phyloP scores from a whole-genome alignment of 768 basidiomycete genomes.

The Cystobasidium onofrii region DNA sequence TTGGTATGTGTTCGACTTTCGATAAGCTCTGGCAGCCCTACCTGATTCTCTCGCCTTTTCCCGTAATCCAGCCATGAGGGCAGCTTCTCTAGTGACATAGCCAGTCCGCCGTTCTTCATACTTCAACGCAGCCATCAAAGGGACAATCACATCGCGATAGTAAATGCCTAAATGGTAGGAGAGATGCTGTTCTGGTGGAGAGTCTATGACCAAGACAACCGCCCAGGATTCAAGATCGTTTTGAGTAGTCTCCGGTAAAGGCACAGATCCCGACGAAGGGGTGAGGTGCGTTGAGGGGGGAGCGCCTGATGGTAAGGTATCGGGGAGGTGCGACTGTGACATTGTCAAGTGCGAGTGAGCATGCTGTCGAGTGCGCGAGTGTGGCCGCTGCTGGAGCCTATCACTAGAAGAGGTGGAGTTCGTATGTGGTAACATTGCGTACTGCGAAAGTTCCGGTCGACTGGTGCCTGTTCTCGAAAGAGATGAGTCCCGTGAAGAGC shows the following conservation, averaged over 20 bases:
- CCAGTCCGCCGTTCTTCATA: constrained; percentile 80
- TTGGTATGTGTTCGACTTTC: too few species aligned
- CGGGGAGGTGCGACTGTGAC: background rate
- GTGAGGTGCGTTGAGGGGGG: background rate
- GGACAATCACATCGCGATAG: constrained; percentile 40
- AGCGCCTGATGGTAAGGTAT: background rate
- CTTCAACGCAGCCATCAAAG: constrained; percentile 71
- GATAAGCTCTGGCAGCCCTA: too few species aligned
- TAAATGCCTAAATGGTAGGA: constrained; percentile 41
- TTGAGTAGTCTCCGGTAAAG: background rate
- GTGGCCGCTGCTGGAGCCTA: background rate
- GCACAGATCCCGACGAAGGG: background rate
- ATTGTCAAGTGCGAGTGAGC: background rate
- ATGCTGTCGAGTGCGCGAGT: background rate
- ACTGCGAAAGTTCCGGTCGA: background rate
- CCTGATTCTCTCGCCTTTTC: constrained; percentile 64
- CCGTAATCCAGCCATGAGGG: constrained; percentile 59
- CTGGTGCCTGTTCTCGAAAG: background rate
- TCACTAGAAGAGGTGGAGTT: background rate
- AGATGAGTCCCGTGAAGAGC: constrained; percentile 1
- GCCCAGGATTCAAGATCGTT: constrained; percentile 35
- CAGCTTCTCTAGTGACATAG: constrained; percentile 76
- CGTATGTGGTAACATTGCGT: background rate
- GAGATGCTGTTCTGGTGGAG: constrained; percentile 41
- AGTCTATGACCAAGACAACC: constrained; percentile 41